Percentiles rank a stretch among this genome's conserved stretches.
Evolutionary conservation across 345 rosid species (phyloP).

Genomic region (Rhodomyrtus tomentosa): DNA sequence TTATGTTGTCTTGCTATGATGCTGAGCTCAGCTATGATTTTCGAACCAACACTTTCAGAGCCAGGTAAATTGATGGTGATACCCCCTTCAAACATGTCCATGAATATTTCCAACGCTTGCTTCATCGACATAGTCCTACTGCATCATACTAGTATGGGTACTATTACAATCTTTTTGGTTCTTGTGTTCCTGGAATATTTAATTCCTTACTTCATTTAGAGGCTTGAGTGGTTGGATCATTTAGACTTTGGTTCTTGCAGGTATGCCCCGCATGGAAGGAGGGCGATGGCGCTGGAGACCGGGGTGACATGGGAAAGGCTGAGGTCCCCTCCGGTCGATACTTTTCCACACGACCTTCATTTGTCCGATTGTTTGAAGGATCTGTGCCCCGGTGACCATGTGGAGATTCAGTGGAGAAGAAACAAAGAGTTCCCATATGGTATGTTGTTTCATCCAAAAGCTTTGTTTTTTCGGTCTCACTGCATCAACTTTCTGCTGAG

Average conservation of each 20-base stretch:
- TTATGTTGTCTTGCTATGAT: conserved; percentile 37
- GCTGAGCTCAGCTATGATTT: conserved; percentile 30
- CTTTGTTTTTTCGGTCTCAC: neutral
- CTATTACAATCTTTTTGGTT: neutral
- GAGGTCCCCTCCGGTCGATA: conserved; percentile 48
- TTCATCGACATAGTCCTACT: neutral
- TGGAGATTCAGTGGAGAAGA: conserved; percentile 95
- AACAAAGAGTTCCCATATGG: conserved; percentile 76
- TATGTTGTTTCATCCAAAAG: conserved; percentile 4
- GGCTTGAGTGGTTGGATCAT: neutral
- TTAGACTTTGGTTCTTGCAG: conserved; percentile 9
- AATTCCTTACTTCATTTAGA: neutral
- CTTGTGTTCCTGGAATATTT: neutral
- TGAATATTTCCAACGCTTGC: neutral
- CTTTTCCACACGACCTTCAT: conserved; percentile 49
- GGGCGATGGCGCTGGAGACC: conserved; percentile 31
- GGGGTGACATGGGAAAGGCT: conserved; percentile 67
- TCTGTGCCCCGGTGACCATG: conserved; percentile 58
- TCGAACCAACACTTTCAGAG: conserved; percentile 25
- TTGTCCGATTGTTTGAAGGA: conserved; percentile 48
- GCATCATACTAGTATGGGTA: neutral
- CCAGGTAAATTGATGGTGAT: conserved; percentile 15
- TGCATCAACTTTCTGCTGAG: neutral
- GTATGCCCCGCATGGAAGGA: conserved; percentile 57
- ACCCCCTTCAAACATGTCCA: neutral